phyloP scores from a whole-genome alignment of 371 early-diverging fungal species.

The Parasitella parasitica region DNA sequence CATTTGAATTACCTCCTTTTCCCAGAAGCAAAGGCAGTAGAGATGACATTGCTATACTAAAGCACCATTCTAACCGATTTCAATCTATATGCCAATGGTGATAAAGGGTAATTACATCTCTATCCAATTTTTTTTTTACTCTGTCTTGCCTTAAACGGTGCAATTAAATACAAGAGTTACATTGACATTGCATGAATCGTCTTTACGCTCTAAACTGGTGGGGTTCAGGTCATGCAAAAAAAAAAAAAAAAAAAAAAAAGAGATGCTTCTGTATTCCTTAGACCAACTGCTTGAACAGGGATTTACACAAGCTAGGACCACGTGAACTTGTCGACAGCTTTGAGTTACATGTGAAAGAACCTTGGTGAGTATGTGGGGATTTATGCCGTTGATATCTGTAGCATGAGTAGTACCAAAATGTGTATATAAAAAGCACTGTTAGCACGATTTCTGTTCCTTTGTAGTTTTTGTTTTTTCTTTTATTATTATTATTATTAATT shows the following conservation, averaged over 20 bases:
- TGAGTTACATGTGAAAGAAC: conserved; percentile 9
- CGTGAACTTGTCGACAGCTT: not conserved
- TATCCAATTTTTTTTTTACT: too few relatives aligned
- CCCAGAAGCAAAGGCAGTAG: not conserved
- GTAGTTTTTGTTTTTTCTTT: not conserved
- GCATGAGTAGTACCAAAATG: not conserved
- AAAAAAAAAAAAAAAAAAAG: too few relatives aligned
- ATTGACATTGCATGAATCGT: too few relatives aligned
- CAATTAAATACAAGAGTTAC: too few relatives aligned
- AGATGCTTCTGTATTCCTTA: not conserved
- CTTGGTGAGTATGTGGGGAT: conserved; percentile 2
- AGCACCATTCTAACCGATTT: too few relatives aligned
- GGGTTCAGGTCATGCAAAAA: not conserved
- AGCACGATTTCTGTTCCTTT: too few relatives aligned
- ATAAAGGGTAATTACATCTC: too few relatives aligned
- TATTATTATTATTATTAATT: not conserved
- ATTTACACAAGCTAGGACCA: not conserved
- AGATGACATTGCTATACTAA: too few relatives aligned
- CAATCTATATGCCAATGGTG: too few relatives aligned
- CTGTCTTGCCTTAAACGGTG: not conserved
- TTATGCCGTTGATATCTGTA: not conserved
- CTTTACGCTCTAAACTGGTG: not conserved
- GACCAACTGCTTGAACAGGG: not conserved
- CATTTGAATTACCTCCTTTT: not conserved
- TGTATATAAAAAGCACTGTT: not conserved